Percentiles rank a stretch among this genome's conserved stretches.
These are phyloP conservation scores for Entophlyctis luteolus DNA, from an alignment of 192 early-diverging fungal species.

Conservation along the genomic window DNA sequence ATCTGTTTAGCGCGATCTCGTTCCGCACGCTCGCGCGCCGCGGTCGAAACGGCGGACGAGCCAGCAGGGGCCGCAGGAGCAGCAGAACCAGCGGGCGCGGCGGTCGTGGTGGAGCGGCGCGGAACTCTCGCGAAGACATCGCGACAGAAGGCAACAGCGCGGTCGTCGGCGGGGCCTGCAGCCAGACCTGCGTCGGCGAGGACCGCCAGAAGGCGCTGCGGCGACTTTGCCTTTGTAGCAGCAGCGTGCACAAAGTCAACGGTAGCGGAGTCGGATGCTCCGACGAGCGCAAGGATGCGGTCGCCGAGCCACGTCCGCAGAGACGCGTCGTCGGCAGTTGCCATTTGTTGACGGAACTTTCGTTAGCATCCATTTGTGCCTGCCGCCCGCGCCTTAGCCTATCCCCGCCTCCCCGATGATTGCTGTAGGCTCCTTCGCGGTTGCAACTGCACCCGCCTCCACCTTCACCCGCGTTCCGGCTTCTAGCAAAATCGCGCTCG, in stretches of 20 bases:
- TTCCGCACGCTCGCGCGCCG: too few species aligned
- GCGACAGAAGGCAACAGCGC: conserved; percentile 47
- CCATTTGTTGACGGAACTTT: too few species aligned
- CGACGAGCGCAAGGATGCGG: conserved; percentile 59
- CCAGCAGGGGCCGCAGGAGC: too few species aligned
- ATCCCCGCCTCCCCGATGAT: too few species aligned
- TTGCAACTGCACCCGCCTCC: too few species aligned
- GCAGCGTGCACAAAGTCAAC: conserved; percentile 69
- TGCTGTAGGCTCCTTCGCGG: too few species aligned
- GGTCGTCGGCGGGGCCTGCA: conserved; percentile 54
- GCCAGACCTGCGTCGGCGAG: conserved; percentile 46
- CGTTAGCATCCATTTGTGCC: too few species aligned
- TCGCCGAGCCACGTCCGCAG: conserved; percentile 54
- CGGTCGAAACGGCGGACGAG: too few species aligned
- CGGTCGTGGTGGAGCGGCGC: conserved; percentile 16
- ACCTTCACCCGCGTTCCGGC: too few species aligned
- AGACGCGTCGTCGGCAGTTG: too few species aligned
- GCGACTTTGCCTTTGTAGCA: conserved; percentile 60
- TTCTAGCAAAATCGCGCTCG: too few species aligned
- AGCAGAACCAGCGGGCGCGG: background rate
- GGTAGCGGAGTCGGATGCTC: conserved; percentile 62
- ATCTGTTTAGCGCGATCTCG: background rate
- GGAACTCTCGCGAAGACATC: conserved; percentile 63
- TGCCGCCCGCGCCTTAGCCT: too few species aligned
- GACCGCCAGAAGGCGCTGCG: conserved; percentile 42